Base-by-base conservation (phyloP, 176 grass and related monocot genomes). In the Canna indica region DNA sequence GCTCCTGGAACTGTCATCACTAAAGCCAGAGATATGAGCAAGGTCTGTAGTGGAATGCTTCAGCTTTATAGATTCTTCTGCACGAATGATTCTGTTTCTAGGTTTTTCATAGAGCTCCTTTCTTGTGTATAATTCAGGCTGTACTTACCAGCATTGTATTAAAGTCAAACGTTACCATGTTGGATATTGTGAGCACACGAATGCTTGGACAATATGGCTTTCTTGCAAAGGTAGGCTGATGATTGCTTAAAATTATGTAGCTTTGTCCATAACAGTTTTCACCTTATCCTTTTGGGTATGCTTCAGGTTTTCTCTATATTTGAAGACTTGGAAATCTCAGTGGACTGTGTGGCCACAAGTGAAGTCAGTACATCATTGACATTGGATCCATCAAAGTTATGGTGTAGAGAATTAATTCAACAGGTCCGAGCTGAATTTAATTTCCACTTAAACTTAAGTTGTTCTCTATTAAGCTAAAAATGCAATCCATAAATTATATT, bases 151-250 rank as follows among this genome's bases (percentile, higher is more conserved):
- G 94, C 50, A 99, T 99, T 82, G 94, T 93, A 27, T 71, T 93
- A 69, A 99, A 99, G 76, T 93, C 94, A 70, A 99, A 99, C 80
- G 79, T 99, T 38, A 93, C 90, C 33, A 99, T 93, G 94, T 64
- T 99, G 76, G 90, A 93, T 78, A 90, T 99, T 73, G 90, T 84
- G 47, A 99, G 94, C 78, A 99, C 90, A 67, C 72, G 90, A 63
- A 99, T 93, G 94, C 84, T 94, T 82, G 95, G 95, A 70, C 95
- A 99, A 52, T 91, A 85, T 78, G 95, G 95, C 64, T 99, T 99
- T 71, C 75, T 99, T 67, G 95, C 90, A 67, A 99, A 85, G 84
- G 95, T 94, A 76, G 66, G 11, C 11, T 25, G 1, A 17, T 57
- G 52, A 64, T 62, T 4, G 0, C 29, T 47, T 54, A 42, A 80